phyloP scores from a whole-genome alignment of 2,329 filamentous ascomycete species.

The Pyrenophora tritici-repentis region DNA sequence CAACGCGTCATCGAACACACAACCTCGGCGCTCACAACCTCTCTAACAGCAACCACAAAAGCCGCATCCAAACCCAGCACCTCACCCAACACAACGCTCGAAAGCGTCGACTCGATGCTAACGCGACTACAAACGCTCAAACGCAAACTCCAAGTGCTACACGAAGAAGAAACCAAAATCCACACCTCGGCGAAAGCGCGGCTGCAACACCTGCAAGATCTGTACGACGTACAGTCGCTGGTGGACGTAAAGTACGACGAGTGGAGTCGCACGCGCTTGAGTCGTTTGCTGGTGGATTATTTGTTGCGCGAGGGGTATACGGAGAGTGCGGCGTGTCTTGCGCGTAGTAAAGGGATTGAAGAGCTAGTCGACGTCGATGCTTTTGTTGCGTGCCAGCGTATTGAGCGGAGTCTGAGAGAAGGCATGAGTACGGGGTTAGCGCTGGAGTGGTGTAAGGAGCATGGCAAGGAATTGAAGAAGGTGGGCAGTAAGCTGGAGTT shows the following conservation, averaged over 20 bases:
- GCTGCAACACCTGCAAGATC: constrained; percentile 77
- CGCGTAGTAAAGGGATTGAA: constrained; percentile 74
- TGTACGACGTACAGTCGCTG: constrained; percentile 78
- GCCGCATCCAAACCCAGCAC: constrained; percentile 61
- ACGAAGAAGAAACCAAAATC: constrained; percentile 78
- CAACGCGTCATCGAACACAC: constrained; percentile 78
- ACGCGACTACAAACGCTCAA: constrained; percentile 83
- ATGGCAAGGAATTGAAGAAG: constrained; percentile 89
- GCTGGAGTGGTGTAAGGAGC: constrained; percentile 88
- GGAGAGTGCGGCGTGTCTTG: constrained; percentile 75
- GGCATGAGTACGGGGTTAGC: constrained; percentile 74
- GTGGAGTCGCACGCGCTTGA: constrained; percentile 82
- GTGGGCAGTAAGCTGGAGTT: constrained; percentile 89
- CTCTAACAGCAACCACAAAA: constrained; percentile 61
- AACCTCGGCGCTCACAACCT: constrained; percentile 64
- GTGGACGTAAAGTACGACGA: constrained; percentile 92
- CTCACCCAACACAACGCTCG: constrained; percentile 59
- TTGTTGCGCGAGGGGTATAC: constrained; percentile 82
- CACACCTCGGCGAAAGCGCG: constrained; percentile 77
- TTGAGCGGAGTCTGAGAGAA: constrained; percentile 72
- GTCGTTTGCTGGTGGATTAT: constrained; percentile 90
- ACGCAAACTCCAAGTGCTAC: constrained; percentile 77
- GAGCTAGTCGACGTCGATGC: constrained; percentile 87
- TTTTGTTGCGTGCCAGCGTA: constrained; percentile 79
- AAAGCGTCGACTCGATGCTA: constrained; percentile 83